Conservation (phyloP, 108 stramenopile genomes). For the Skeletonema tropicum region DNA sequence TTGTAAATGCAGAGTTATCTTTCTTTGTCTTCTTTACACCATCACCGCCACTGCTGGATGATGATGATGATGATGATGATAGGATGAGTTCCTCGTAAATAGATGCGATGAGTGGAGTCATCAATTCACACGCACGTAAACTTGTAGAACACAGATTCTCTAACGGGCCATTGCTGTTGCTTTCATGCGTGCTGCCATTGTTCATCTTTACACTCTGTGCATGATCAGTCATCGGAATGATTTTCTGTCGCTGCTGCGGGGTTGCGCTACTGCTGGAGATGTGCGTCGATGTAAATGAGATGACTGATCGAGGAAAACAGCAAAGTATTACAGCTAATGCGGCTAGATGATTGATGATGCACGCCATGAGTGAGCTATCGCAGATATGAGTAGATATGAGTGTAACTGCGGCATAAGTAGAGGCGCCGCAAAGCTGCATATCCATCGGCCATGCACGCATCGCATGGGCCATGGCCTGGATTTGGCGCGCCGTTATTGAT, state of each 20-base stretch:
- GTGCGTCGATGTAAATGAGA: not conserved
- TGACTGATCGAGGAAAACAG: not conserved
- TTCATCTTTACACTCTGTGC: not conserved
- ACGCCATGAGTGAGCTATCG: not conserved
- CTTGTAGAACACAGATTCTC: constrained; percentile 38
- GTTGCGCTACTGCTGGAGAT: not conserved
- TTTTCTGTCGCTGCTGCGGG: not conserved
- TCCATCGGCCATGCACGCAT: no score
- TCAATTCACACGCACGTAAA: constrained; percentile 42
- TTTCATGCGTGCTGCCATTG: not conserved
- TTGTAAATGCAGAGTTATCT: constrained; percentile 61
- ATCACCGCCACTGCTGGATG: constrained; percentile 3
- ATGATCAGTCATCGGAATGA: not conserved
- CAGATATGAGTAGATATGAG: no score
- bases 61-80: constrained; percentile 1
- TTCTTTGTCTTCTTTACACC: constrained; percentile 24
- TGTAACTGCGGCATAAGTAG: no score
- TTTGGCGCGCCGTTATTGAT: no score
- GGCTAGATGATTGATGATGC: not conserved
- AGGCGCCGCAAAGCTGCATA: no score
- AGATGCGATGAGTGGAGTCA: constrained; percentile 49
- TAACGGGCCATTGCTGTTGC: constrained; percentile 19
- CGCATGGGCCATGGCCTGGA: no score
- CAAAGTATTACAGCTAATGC: not conserved
- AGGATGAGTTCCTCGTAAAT: constrained; percentile 38